Conservation (phyloP, 2,329 filamentous ascomycete species). For the Dissoconium aciculare region DNA sequence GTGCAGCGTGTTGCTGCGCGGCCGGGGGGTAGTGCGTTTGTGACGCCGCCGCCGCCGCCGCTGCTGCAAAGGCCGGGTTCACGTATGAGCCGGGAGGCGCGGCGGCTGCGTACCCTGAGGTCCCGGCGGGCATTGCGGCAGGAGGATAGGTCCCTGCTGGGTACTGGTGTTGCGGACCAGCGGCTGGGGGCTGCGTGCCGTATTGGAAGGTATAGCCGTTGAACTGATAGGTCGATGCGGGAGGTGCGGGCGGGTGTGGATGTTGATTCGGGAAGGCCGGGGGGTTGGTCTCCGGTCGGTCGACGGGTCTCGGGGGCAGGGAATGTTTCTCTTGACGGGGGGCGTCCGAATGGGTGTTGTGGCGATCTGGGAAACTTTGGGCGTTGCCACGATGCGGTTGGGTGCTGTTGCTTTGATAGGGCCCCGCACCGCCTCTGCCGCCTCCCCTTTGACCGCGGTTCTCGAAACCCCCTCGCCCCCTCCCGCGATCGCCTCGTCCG, state of each 20-base stretch:
- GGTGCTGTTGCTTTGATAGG: constrained; percentile 3
- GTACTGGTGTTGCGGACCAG: constrained; percentile 4
- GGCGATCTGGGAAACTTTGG: constrained; percentile 16
- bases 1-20: too few relatives aligned
- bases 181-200: constrained; percentile 7
- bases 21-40: too few relatives aligned
- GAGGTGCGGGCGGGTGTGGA: constrained; percentile 67
- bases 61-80: constrained; percentile 8
- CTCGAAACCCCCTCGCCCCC: constrained; percentile 9
- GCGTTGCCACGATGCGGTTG: constrained; percentile 13
- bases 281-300: constrained; percentile 3
- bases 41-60: too few relatives aligned
- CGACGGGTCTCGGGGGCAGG: constrained; percentile 9
- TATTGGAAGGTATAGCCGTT: constrained; percentile 34
- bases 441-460: constrained; percentile 9
- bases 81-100: constrained; percentile 5
- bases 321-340: constrained; percentile 5
- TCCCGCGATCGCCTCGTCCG: constrained; percentile 11
- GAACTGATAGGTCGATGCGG: constrained; percentile 87
- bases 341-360: constrained; percentile 9
- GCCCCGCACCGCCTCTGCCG: constrained; percentile 5
- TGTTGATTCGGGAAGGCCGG: constrained; percentile 34
- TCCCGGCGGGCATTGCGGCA: constrained; percentile 2
- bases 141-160: constrained; percentile 2
- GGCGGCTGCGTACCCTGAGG: constrained; percentile 2